These are phyloP conservation scores for Xylogone sp. DNA, from an alignment of 2,329 filamentous ascomycete species.

Conservation along the genomic window DNA sequence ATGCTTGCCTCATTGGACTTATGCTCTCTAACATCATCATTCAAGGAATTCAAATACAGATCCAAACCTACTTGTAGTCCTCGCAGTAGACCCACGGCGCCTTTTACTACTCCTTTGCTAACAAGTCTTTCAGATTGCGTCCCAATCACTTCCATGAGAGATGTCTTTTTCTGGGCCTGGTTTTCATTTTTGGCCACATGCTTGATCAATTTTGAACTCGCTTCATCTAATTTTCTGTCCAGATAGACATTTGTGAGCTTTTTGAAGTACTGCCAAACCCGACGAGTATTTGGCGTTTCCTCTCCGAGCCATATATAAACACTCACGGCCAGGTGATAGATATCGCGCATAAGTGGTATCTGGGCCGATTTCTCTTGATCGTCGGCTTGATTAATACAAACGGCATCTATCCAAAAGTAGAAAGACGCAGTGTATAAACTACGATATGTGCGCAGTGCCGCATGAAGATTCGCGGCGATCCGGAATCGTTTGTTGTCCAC, in stretches of 20 bases:
- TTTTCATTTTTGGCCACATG: background rate
- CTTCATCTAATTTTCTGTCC: background rate
- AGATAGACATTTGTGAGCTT: background rate
- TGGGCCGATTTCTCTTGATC: conserved; percentile 6
- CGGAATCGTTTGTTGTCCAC: conserved; percentile 6
- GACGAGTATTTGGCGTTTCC: background rate
- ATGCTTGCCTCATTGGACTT: background rate
- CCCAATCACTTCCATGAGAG: background rate
- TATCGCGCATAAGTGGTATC: conserved; percentile 9
- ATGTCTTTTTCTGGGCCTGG: background rate
- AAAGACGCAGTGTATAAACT: background rate
- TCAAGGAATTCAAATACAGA: background rate
- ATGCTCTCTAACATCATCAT: background rate
- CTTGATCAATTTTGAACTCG: background rate
- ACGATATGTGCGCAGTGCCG: conserved; percentile 6
- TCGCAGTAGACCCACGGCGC: background rate
- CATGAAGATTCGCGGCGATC: conserved; percentile 6
- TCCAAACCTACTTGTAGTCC: background rate
- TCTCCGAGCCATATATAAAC: conserved; percentile 6
- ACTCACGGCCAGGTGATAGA: conserved; percentile 9
- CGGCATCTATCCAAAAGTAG: conserved; percentile 11
- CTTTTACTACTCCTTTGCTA: background rate
- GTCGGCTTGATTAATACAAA: conserved; percentile 12
- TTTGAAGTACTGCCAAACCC: background rate
- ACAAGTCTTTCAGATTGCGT: background rate